These are phyloP conservation scores for Withania somnifera DNA, from an alignment of 305 asterid species.

Conservation along the genomic window DNA sequence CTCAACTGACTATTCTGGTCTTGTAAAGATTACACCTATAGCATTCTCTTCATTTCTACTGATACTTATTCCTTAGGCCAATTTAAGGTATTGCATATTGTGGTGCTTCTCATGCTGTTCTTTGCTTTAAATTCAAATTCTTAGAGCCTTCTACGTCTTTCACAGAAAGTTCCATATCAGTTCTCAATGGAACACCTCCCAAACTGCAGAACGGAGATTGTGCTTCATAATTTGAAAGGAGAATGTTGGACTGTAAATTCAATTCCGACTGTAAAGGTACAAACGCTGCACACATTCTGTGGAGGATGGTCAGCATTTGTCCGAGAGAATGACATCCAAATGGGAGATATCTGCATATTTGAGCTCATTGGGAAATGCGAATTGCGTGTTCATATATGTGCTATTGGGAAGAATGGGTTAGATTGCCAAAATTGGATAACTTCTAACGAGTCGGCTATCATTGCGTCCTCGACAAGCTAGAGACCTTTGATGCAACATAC, in stretches of 20 bases:
- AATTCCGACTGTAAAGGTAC: conserved; percentile 76
- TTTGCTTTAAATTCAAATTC: conserved; percentile 7
- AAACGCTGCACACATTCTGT: conserved; percentile 77
- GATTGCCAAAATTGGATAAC: conserved; percentile 28
- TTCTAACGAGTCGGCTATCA: conserved; percentile 6
- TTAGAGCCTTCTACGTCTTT: conserved; percentile 7
- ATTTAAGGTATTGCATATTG: neutral
- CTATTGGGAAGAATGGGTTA: conserved; percentile 46
- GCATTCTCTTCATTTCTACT: neutral
- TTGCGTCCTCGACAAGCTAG: conserved; percentile 2
- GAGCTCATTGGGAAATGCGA: conserved; percentile 73
- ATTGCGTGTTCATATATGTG: conserved; percentile 81
- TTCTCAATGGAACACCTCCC: conserved; percentile 83
- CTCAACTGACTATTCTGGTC: neutral
- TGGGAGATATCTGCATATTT: conserved; percentile 94
- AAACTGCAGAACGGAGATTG: conserved; percentile 56
- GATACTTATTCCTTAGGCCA: neutral
- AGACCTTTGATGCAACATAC: neutral
- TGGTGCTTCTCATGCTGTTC: neutral
- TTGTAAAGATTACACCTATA: neutral
- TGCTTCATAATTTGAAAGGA: conserved; percentile 69
- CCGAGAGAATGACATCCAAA: conserved; percentile 69
- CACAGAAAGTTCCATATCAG: conserved; percentile 79
- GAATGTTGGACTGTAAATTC: conserved; percentile 85
- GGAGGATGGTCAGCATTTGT: conserved; percentile 99